These are phyloP conservation scores for Hypoxylon sp. DNA, from an alignment of 2,329 filamentous ascomycete species.

Conservation along the genomic window DNA sequence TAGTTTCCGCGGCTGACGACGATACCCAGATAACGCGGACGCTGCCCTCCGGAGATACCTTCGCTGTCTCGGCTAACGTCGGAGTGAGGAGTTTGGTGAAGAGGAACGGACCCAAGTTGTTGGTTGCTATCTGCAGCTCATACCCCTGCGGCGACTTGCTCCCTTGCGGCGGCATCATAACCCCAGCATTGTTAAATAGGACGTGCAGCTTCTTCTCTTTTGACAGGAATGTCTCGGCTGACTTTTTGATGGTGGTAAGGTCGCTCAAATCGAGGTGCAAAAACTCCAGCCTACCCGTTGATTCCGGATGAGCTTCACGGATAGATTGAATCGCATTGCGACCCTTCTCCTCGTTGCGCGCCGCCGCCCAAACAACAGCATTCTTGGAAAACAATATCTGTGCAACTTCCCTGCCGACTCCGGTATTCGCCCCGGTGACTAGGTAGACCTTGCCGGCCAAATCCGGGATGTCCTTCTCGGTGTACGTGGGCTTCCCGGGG, in stretches of 20 bases:
- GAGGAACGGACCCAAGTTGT: conserved; percentile 50
- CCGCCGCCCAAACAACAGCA: conserved; percentile 44
- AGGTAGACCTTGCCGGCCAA: conserved; percentile 43
- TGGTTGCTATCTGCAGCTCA: conserved; percentile 52
- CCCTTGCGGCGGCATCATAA: conserved; percentile 55
- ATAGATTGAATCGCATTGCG: conserved; percentile 44
- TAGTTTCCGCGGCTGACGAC: conserved; percentile 47
- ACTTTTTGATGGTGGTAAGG: conserved; percentile 40
- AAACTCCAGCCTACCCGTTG: conserved; percentile 43
- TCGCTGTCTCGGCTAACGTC: conserved; percentile 45
- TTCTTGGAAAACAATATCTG: conserved; percentile 47
- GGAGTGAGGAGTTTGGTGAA: conserved; percentile 51
- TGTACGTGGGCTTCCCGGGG: conserved; percentile 41
- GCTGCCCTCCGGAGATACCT: conserved; percentile 39
- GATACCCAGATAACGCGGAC: conserved; percentile 52
- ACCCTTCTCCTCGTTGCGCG: conserved; percentile 44
- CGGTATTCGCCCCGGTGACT: conserved; percentile 49
- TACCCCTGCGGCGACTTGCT: conserved; percentile 54
- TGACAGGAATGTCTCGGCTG: conserved; percentile 43
- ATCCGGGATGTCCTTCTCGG: conserved; percentile 43
- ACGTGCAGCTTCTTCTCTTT: conserved; percentile 53
- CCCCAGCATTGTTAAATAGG: conserved; percentile 58
- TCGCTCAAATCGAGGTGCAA: conserved; percentile 47
- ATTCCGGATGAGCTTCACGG: conserved; percentile 42
- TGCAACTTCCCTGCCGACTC: conserved; percentile 44